Conservation (phyloP, 1,284 basidiomycete genomes). For the Pseudozyma hubeiensis region DNA sequence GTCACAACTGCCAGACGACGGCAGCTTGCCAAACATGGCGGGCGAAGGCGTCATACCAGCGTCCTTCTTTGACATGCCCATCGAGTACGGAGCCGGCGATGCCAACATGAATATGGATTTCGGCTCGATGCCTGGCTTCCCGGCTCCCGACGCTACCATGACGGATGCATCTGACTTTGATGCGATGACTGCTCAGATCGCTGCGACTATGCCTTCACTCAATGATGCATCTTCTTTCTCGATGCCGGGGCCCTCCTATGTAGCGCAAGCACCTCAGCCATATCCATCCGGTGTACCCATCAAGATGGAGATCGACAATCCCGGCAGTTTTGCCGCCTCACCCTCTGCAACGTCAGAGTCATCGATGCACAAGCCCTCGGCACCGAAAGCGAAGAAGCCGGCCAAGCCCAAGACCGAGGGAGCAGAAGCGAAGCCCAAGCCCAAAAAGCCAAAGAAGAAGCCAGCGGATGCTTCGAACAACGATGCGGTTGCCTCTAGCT, state of each 20-base stretch:
- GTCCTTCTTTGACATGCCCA: slow-evolving; percentile 47
- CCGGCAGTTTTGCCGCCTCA: slow-evolving; percentile 6
- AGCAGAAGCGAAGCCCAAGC: slow-evolving; percentile 22
- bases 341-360: slow-evolving; percentile 14
- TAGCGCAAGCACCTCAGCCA: not conserved
- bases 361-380: slow-evolving; percentile 17
- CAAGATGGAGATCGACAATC: slow-evolving; percentile 33
- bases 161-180: slow-evolving; percentile 28
- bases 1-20: slow-evolving; percentile 17
- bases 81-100: slow-evolving; percentile 25
- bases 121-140: slow-evolving; percentile 21
- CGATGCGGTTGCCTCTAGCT: not conserved
- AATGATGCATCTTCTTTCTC: slow-evolving; percentile 2
- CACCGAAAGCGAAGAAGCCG: slow-evolving; percentile 25
- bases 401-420: slow-evolving; percentile 6
- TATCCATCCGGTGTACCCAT: slow-evolving; percentile 2
- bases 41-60: slow-evolving; percentile 37
- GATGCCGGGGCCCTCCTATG: not conserved
- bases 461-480: slow-evolving; percentile 10
- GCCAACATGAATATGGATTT: slow-evolving; percentile 21
- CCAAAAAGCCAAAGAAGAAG: slow-evolving; percentile 45
- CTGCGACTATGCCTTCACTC: slow-evolving; percentile 21
- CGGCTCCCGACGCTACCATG: slow-evolving; percentile 8
- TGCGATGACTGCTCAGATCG: slow-evolving; percentile 28
- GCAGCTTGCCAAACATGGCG: slow-evolving; percentile 6